Conservation (phyloP, 2,329 filamentous ascomycete genomes). For the Pyricularia sp. region DNA sequence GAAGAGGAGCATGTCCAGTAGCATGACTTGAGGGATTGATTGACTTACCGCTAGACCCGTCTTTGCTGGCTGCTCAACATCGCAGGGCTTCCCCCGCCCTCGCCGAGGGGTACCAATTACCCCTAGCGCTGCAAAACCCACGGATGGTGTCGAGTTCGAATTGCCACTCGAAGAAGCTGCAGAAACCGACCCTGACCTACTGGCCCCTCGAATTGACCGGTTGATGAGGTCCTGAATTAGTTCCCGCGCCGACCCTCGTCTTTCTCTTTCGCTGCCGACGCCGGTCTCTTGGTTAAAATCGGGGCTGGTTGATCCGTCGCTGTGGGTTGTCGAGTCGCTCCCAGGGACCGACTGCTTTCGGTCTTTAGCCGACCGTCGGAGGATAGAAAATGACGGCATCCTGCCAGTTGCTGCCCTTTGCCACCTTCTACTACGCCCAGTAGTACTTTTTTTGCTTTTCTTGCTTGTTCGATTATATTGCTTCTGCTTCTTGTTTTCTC, state of each 20-base stretch:
- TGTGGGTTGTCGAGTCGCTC: background rate
- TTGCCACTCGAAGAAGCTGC: background rate
- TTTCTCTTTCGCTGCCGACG: constrained; percentile 8
- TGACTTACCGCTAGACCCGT: background rate
- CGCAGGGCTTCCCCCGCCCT: constrained; percentile 5
- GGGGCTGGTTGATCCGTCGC: background rate
- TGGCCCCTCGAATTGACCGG: constrained; percentile 12
- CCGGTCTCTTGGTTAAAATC: background rate
- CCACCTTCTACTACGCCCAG: background rate
- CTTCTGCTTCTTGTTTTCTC: background rate
- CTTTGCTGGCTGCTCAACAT: constrained; percentile 3
- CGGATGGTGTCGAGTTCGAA: constrained; percentile 9
- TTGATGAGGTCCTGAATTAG: constrained; percentile 18
- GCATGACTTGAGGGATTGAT: background rate
- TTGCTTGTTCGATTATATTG: background rate
- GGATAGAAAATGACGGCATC: constrained; percentile 23
- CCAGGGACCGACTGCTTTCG: constrained; percentile 3
- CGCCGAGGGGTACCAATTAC: background rate
- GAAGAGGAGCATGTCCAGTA: background rate
- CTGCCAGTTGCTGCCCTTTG: constrained; percentile 2
- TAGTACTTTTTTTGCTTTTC: background rate
- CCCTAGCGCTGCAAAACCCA: background rate
- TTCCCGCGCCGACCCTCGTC: constrained; percentile 14
- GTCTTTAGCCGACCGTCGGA: constrained; percentile 18
- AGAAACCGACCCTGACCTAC: constrained; percentile 6